Evolutionary conservation across 768 basidiomycete species (phyloP), one percentile per base, ranked within the genome.

Genomic region (Trametes cingulata): DNA sequence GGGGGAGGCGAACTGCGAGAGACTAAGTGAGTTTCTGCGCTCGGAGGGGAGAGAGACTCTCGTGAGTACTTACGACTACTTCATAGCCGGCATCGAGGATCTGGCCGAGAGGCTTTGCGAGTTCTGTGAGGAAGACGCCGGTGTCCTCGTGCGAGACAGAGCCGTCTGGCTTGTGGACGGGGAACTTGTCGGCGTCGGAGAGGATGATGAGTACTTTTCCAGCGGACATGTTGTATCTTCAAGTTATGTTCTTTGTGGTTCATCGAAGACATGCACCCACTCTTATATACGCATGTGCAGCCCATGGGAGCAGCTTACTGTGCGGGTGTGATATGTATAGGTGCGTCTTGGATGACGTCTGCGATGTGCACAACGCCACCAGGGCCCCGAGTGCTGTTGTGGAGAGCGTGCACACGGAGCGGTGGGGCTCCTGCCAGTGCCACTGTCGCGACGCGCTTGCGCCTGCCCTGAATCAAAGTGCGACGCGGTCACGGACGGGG

Each of bases 81-180:
- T 56, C 45, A 52, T 67, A 69, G 24, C 68, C 69, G n/a, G 66
- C 64, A 61, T 70, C 68, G 27, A 72, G 61, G 15, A 72, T 57
- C 50, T 65, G 52, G 13, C 27, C 40, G 35, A 70, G 67, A 13
- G 68, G 70, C 51, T 67, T 66, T 4, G 69, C 65, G 29, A 71
- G 66, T 64, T 70, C 70, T 6, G 57, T 60, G n/a, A 68, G 61
- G 61, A 68, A 67, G 37, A 69, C 39, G n/a, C 66, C 65, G 7
- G 66, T 62, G 48, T 65, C 60, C 41, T 69, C 61, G 9, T 65
- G 59, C 1, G 52, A n/a, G 36, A 59, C 43, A 1, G 57, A 46
- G 20, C 68, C 66, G 61, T 66, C 65, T 37, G 55, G 46, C 54
- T 65, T 67, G 35, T 64, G 51, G 14, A 69, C 22, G 13, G 62